Evolutionary conservation across 2,329 filamentous ascomycete species (phyloP), one percentile per base, ranked within the genome.

Genomic region (Gremmenia infestans): DNA sequence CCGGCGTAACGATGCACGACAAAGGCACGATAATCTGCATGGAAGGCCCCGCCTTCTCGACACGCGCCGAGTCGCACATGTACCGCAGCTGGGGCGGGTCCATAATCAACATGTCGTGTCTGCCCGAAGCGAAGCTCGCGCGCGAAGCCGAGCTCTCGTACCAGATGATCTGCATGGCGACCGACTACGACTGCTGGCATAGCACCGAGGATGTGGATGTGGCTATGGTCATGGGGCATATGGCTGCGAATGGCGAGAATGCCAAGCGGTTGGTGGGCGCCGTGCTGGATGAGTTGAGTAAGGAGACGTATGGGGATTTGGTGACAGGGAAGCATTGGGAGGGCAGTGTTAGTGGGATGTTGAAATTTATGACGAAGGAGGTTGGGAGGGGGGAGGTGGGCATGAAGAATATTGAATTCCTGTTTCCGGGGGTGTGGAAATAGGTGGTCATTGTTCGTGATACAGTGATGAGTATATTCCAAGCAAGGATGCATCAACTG

Each of bases 121-220:
- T 99, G 15, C 94, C 94, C 19, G 94, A 99, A 76, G 89, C 93
- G 50, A 99, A 99, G 80, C 85, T 99, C 19, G 94, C 94, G 9
- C 86, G 90, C 53, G 94, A 99, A 77, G 94, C 94, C 23, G 94
- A 99, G 78, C 88, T 99, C 66, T 88, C 88, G 37, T 97, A 97
- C 74, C 91, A 96, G 77, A 95, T 97, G 83, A 96, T 99, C 69
- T 96, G 93, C 80, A 99, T 99, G 94, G 90, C 91, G 36, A 99
- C 94, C 28, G 94, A 99, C 78, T 99, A 99, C 73, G 94, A 99
- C 78, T 97, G 93, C 83, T 99, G 94, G 94, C 88, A 92, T 70
- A 85, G 82, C 19, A 82, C 81, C 49, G 88, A 85, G 56, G 89
- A 89, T 62, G 94, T 99, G 60, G 92, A 91, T 60, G 94, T 99